Base-by-base conservation (phyloP, 1,139 yeast species). In the Lodderomyces orthopsilosis region DNA sequence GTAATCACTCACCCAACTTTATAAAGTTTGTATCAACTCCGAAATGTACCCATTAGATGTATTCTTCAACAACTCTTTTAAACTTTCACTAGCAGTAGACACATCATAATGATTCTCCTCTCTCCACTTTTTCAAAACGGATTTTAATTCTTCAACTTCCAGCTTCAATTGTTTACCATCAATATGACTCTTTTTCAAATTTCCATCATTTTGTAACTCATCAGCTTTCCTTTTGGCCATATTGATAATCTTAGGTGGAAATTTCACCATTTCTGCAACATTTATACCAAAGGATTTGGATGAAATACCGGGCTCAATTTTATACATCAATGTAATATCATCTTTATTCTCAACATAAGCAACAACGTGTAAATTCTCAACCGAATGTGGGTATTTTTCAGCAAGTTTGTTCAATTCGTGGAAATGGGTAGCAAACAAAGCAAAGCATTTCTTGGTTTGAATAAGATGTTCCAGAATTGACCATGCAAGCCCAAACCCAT, bases 401-500 rank as follows among this genome's bases (percentile, higher is more conserved):
- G 94, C 75, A 43, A 93, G 68, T 30, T 84, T 83, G 1, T 98
- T 93, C 46, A 93, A 73, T 61, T 93, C 98, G 62, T 93, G 98
- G 74, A 93, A 93, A 69, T 93, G 98, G 0, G 98, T 93, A 0
- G 98, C 98, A 73, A 93, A 93, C 47, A 93, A 61, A 0, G 95
- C 80, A 62, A 89, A 90, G 51, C 96, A 85, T 41, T 77, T 75
- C 46, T 87, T 78, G 46, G 82, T 70, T 26, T 71, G 72, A 2
- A 93, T 83, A 48, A 93, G 81, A 59, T 85, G 83, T 57, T 90
- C 96, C 53, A 94, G 86, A 46, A 93, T 93, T 0, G 97, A 84
- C 95, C 96, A 93, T 0, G 98, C 98, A 35, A 93, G 74, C 0
- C 98, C 98, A 69, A 93, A 93, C 0, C 98, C 98, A 65, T 93